These are phyloP conservation scores for Aureoboletus auriporus DNA, from an alignment of 768 basidiomycete species.

Conservation along the genomic window DNA sequence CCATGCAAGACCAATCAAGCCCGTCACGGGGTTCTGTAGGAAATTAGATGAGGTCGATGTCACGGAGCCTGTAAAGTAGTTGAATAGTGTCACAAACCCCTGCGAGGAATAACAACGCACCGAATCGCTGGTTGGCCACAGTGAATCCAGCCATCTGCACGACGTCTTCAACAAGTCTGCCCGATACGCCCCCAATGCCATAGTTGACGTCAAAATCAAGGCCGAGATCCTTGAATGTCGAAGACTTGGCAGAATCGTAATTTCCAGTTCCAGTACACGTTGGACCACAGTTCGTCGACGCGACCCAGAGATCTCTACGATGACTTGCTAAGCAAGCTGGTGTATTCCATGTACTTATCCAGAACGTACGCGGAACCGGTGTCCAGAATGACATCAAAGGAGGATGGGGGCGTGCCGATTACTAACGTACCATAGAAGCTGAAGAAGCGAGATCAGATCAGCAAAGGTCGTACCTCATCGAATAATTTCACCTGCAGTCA, in stretches of 20 bases:
- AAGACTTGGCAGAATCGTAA: slow-evolving; percentile 32
- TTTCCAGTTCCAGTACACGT: slow-evolving; percentile 32
- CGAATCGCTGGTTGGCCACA: slow-evolving; percentile 51
- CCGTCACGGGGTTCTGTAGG: slow-evolving; percentile 52
- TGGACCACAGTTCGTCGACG: slow-evolving; percentile 28
- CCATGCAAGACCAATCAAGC: slow-evolving; percentile 76
- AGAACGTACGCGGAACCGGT: slow-evolving; percentile 40
- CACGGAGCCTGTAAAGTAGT: slow-evolving; percentile 37
- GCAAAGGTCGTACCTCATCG: background rate
- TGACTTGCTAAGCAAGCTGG: slow-evolving; percentile 19
- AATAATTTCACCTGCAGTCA: slow-evolving; percentile 50
- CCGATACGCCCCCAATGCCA: slow-evolving; percentile 43
- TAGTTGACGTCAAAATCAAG: slow-evolving; percentile 39
- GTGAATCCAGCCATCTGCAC: slow-evolving; percentile 70
- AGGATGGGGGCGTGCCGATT: slow-evolving; percentile 42
- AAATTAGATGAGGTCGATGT: slow-evolving; percentile 31
- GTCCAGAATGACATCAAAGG: slow-evolving; percentile 50
- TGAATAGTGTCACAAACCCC: background rate
- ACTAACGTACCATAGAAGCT: slow-evolving; percentile 35
- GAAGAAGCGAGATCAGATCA: background rate
- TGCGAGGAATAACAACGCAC: slow-evolving; percentile 31
- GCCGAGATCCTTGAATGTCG: slow-evolving; percentile 32
- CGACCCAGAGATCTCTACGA: slow-evolving; percentile 48
- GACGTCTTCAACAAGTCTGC: slow-evolving; percentile 52
- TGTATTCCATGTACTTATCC: background rate